Percentiles rank a stretch among this genome's conserved stretches.
phyloP scores from a whole-genome alignment of 257 asterid genomes.

The Fraxinus cuspidata region DNA sequence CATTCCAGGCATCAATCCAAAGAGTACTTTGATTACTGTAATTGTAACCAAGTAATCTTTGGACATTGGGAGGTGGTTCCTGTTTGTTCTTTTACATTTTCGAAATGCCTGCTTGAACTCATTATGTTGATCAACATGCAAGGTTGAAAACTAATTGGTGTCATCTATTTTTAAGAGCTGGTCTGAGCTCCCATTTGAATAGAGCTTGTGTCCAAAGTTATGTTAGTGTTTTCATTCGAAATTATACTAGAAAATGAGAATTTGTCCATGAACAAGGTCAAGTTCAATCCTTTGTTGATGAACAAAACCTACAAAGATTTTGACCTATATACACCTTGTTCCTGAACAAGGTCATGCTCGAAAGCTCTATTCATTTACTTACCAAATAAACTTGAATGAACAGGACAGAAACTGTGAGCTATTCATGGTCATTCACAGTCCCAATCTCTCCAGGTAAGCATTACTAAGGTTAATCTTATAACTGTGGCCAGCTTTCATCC shows the following conservation, averaged over 20 bases:
- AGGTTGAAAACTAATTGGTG: neutral
- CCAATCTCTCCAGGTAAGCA: neutral
- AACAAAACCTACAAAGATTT: neutral
- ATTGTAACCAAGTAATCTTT: neutral
- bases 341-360: neutral
- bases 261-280: conserved; percentile 10
- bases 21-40: neutral
- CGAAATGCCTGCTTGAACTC: neutral
- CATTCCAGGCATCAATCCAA: neutral
- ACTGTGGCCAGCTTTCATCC: conserved; percentile 24
- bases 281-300: conserved; percentile 1
- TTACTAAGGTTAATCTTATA: neutral
- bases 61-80: neutral
- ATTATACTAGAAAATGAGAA: conserved; percentile 1
- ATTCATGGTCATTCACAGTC: conserved; percentile 1
- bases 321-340: neutral
- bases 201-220: neutral
- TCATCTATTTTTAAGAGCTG: neutral
- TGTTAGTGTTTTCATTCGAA: neutral
- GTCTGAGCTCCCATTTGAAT: neutral
- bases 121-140: neutral
- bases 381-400: conserved; percentile 4
- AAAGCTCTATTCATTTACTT: conserved; percentile 8
- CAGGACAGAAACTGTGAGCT: neutral
- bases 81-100: neutral